Evolutionary conservation across 208 protist genomes (phyloP).

Genomic region (Leishmania arabica): DNA sequence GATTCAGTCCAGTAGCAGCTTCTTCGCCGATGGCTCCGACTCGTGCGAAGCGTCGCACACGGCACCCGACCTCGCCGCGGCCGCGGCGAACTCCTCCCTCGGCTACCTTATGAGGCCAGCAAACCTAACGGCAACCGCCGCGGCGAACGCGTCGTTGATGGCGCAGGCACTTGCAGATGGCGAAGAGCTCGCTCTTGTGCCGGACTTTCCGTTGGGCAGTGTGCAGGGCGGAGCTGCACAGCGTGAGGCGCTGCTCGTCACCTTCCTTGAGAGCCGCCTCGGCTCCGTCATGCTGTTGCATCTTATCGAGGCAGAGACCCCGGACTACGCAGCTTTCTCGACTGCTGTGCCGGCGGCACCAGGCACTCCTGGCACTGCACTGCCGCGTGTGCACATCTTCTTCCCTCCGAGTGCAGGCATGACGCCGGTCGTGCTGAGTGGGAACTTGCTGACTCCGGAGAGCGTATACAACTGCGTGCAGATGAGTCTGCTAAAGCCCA

Average conservation of each 20-base stretch:
- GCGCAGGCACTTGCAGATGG: conserved; percentile 21
- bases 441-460: conserved; percentile 38
- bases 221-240: conserved; percentile 47
- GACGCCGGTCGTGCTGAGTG: conserved; percentile 35
- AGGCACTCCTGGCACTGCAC: neutral
- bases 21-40: conserved; percentile 23
- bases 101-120: conserved; percentile 24
- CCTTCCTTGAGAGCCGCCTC: conserved; percentile 43
- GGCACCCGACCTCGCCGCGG: conserved; percentile 8
- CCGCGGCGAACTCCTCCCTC: conserved; percentile 19
- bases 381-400: conserved; percentile 63
- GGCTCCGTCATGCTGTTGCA: conserved; percentile 40
- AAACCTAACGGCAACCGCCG: conserved; percentile 8
- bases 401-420: conserved; percentile 27
- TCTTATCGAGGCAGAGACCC: conserved; percentile 51
- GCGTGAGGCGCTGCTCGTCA: conserved; percentile 41
- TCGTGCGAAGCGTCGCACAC: conserved; percentile 13
- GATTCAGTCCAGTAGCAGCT: conserved; percentile 16
- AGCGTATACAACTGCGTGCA: conserved; percentile 38
- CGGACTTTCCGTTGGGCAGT: conserved; percentile 30
- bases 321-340: conserved; percentile 47
- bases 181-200: conserved; percentile 26
- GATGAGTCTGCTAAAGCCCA: conserved; percentile 16
- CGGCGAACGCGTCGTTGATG: conserved; percentile 5
- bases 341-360: conserved; percentile 29